Evolutionary conservation across 768 basidiomycete species (phyloP).

Genomic region (Suillus hirtellus): DNA sequence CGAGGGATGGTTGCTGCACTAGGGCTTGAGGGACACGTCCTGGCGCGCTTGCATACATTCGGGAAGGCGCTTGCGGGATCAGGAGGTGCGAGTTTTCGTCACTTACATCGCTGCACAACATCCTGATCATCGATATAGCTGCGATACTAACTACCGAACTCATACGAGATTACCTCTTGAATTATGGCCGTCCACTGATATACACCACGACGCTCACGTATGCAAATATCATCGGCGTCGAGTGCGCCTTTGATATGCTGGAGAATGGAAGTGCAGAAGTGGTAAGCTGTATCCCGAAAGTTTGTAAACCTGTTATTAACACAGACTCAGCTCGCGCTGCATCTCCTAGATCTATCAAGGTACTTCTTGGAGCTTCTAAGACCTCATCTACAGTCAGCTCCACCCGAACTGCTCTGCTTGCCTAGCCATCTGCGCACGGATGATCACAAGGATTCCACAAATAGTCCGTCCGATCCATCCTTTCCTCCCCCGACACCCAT

Average conservation of each 20-base stretch:
- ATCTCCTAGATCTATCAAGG: slow-evolving; percentile 21
- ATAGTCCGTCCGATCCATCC: not conserved
- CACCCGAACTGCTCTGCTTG: slow-evolving; percentile 25
- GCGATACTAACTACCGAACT: slow-evolving; percentile 72
- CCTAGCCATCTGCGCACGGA: slow-evolving; percentile 22
- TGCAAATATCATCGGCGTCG: slow-evolving; percentile 72
- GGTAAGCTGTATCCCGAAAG: slow-evolving; percentile 30
- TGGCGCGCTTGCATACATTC: slow-evolving; percentile 86
- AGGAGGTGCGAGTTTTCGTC: slow-evolving; percentile 62
- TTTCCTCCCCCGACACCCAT: slow-evolving; percentile 62
- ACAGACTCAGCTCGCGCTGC: slow-evolving; percentile 34
- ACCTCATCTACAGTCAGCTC: slow-evolving; percentile 30
- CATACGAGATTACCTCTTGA: slow-evolving; percentile 82
- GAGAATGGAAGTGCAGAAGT: slow-evolving; percentile 61
- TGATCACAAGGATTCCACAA: not conserved
- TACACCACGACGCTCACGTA: slow-evolving; percentile 87
- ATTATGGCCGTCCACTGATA: slow-evolving; percentile 89
- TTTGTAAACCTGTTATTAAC: slow-evolving; percentile 25
- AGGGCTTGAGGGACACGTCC: slow-evolving; percentile 69
- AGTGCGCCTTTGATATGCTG: slow-evolving; percentile 80
- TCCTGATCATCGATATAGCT: slow-evolving; percentile 42
- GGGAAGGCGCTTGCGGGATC: slow-evolving; percentile 87
- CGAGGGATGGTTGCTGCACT: slow-evolving; percentile 70
- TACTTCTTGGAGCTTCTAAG: slow-evolving; percentile 38
- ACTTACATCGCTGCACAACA: not conserved